Base-by-base conservation (phyloP, 2,329 filamentous ascomycete genomes). In the Amesomyces nigricolor region DNA sequence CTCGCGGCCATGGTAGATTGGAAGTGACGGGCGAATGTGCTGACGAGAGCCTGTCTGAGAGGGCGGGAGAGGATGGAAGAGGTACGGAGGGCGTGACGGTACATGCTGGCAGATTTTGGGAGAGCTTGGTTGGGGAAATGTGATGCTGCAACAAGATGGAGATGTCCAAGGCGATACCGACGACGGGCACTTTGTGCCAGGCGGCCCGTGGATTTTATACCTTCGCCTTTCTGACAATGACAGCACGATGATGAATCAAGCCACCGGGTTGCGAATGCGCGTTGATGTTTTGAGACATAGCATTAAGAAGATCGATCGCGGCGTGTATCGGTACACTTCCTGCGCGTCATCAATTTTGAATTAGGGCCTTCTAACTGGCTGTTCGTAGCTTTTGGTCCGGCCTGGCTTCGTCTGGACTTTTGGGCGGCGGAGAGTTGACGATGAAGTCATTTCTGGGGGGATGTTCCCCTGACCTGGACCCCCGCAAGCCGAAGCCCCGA, bases 281-380 rank as follows among this genome's bases (percentile, higher is more conserved):
- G 32, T 35, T 35, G 32, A 9, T 35, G 32, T 35, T 35, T 9
- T 9, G 11, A 13, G 3, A 9, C 32, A 11, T 9, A 35, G 8
- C 32, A 13, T 9, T 1, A 45, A 29, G 22, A 44, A 19, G 19
- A 44, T 14, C 4, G 5, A 19, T 10, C 22, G 38, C 17, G 7
- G 10, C 45, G 14, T 10, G 13, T 13, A 16, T 10, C 10, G 42
- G 17, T 29, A 29, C 17, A 7, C 22, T 26, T 44, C n/a, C 17
- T 47, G 35, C 16, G 19, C 51, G 44, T 58, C 47, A 58, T 54
- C 10, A 32, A 17, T 58, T 52, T 6, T 19, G 40, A 54, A 58
- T 52, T 17, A n/a, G 6, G 3, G 43, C 13, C 3, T 16, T 54
- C 1, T 54, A 22, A 58, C 37, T 54, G 56, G 56, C 35, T 35